Evolutionary conservation across 1,284 basidiomycete species (phyloP), one percentile per base, ranked within the genome.

Genomic region (Ceratobasidium sp.): DNA sequence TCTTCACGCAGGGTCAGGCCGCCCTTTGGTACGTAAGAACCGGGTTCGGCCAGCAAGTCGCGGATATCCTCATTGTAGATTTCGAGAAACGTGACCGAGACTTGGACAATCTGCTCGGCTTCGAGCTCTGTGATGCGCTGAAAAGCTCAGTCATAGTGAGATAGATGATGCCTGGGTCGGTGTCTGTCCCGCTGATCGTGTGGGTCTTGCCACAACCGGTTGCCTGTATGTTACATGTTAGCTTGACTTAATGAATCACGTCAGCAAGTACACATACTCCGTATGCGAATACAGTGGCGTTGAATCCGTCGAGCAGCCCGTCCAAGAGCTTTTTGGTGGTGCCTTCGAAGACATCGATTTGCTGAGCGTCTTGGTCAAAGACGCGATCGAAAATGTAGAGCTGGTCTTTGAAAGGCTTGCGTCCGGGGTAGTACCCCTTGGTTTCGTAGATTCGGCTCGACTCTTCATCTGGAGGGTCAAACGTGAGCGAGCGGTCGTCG

Each of bases 181-280:
- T 79, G 61, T 92, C 89, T 32, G 91, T 91, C 73, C 96, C 96
- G 78, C 94, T 97, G 79, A 98, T 97, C 32, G 96, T 98, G 80
- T 98, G 95, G 10, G 96, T 98, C 82, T 98, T 98, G 74, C 96
- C 96, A 80, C 96, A 98, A 18, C 96, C 96, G 12, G 96, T 98
- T 21, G 96, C 96, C 96, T 98, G 77, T 16, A 71, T n/a, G n/a
- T n/a, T n/a, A 46, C 43, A 41, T 59, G 71, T 55, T 70, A 32
- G 74, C 78, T 48, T 21, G 16, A 76, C 76, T 73, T 53, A 75
- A 69, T 53, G 55, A 67, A 58, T 53, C 74, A 74, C 61, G 53
- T 73, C 43, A 73, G 60, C 52, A 26, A 16, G 34, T 34, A 48
- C 41, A 85, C 93, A 81, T 80, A 98, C 96, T 45, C 96, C 96